Percentiles rank a stretch among this genome's conserved stretches.
Evolutionary conservation across 1,284 basidiomycete genomes (phyloP).

Genomic region (Schizophyllum amplum): DNA sequence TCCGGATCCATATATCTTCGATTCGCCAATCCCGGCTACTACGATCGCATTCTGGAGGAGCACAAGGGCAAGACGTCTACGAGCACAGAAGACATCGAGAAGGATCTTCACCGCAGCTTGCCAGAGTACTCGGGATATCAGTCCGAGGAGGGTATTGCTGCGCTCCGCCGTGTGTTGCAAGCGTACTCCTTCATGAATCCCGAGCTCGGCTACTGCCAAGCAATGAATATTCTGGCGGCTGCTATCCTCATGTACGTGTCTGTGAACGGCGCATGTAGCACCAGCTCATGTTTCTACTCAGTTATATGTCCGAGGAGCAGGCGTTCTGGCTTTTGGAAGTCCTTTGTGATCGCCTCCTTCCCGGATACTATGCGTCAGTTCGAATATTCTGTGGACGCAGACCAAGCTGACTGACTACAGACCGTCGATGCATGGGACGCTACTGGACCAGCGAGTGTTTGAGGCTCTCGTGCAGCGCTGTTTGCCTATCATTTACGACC

Average conservation of each 20-base stretch:
- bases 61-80: constrained; percentile 78
- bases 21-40: constrained; percentile 82
- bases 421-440: constrained; percentile 97
- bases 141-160: constrained; percentile 75
- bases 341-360: constrained; percentile 88
- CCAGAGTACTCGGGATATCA: constrained; percentile 96
- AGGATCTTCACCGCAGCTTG: constrained; percentile 91
- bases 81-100: constrained; percentile 98
- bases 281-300: constrained; percentile 25
- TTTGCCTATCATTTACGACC: constrained; percentile 89
- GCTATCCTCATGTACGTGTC: constrained; percentile 77
- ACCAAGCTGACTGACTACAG: constrained; percentile 31
- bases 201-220: constrained; percentile 85
- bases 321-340: constrained; percentile 97
- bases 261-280: background rate
- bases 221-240: constrained; percentile 90
- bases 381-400: background rate
- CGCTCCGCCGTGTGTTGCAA: constrained; percentile 85
- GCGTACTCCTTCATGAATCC: constrained; percentile 98
- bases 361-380: constrained; percentile 91
- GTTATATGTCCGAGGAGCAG: constrained; percentile 99
- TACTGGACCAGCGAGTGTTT: constrained; percentile 96
- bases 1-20: constrained; percentile 93
- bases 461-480: constrained; percentile 92
- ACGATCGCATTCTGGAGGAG: constrained; percentile 72